Conservation (phyloP, 2,329 filamentous ascomycete genomes). For the Fonsecaea pugnacius region DNA sequence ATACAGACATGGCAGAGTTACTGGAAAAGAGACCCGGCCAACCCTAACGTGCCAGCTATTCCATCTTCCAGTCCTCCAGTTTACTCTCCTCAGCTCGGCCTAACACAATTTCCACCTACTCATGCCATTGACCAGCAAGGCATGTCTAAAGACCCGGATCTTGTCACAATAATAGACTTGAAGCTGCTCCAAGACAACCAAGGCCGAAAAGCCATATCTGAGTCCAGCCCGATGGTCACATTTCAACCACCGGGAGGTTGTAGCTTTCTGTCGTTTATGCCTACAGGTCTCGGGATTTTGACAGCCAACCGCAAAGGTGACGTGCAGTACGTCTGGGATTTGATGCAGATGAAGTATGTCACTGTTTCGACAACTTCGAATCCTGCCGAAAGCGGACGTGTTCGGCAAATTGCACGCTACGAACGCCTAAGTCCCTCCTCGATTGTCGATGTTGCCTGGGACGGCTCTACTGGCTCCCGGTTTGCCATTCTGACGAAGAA, state of each 20-base stretch:
- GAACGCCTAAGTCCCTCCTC: slow-evolving; percentile 89
- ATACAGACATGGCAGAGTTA: slow-evolving; percentile 57
- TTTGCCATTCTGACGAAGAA: slow-evolving; percentile 89
- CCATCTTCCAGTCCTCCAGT: slow-evolving; percentile 40
- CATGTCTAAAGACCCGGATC: slow-evolving; percentile 47
- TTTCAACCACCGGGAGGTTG: slow-evolving; percentile 56
- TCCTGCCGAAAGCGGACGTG: slow-evolving; percentile 44
- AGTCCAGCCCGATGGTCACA: slow-evolving; percentile 47
- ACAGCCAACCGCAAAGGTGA: slow-evolving; percentile 56
- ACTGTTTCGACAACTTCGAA: slow-evolving; percentile 41
- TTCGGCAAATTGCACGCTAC: slow-evolving; percentile 86
- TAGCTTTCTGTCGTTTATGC: slow-evolving; percentile 55
- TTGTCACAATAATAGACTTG: slow-evolving; percentile 54
- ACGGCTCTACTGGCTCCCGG: slow-evolving; percentile 76
- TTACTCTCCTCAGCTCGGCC: slow-evolving; percentile 40
- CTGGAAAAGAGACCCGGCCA: slow-evolving; percentile 49
- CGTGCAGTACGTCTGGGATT: slow-evolving; percentile 56
- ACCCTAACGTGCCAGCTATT: slow-evolving; percentile 36
- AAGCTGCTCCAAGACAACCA: slow-evolving; percentile 47
- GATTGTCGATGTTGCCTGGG: slow-evolving; percentile 90
- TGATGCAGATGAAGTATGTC: slow-evolving; percentile 54
- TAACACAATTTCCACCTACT: slow-evolving; percentile 51
- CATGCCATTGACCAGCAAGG: slow-evolving; percentile 48
- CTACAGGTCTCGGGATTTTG: slow-evolving; percentile 52
- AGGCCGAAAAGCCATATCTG: slow-evolving; percentile 39